Evolutionary conservation across 139 green algal genomes (phyloP), one percentile per base, ranked within the genome.

Genomic region (Chlamydomonas urium): DNA sequence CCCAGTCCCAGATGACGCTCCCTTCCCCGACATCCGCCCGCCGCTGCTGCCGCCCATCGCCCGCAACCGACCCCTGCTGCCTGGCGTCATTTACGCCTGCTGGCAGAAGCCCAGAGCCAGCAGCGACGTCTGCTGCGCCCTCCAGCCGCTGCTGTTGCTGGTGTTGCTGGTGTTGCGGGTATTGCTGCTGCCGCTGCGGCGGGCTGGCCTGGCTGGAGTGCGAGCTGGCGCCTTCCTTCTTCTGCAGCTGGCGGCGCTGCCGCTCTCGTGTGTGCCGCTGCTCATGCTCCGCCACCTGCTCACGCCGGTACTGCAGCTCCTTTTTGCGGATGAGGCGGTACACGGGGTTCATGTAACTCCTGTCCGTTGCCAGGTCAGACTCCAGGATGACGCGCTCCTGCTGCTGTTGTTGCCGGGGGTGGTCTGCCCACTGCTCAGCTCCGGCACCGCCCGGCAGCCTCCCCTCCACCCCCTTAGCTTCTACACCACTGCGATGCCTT

Each of bases 321-420:
- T 56, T 71, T 34, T 71, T 71, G 4, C 63, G 63, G 38, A 71
- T 71, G 8, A 71, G 8, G 37, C 63, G 63, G 63, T 71, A 71
- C 37, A 71, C 63, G 3, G 63, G 37, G 63, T 71, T 71, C 10
- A 56, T 56, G 24, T 35, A 21, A 32, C 17, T 17, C 6, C 53
- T 14, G 29, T 63, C 53, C 19, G 53, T 63, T 21, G 26, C 53
- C 53, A 63, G 42, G 42, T 14, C 42, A 8, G 42, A 50, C 42
- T 50, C 42, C 42, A 24, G 42, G 10, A 26, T 14, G 10, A 33
- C 10, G 6, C 6, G 53, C n/a, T 36, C 6, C 53, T 63, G 53
- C 29, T 36, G 53, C n/a, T 63, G 53, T 26, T 31, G 53, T 33
- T 63, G 53, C 26, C 45, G 45, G 45, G 45, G 17, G 45, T 26